These are phyloP conservation scores for Durotheca rogersii DNA, from an alignment of 495 filamentous ascomycete genomes.

Conservation along the genomic window DNA sequence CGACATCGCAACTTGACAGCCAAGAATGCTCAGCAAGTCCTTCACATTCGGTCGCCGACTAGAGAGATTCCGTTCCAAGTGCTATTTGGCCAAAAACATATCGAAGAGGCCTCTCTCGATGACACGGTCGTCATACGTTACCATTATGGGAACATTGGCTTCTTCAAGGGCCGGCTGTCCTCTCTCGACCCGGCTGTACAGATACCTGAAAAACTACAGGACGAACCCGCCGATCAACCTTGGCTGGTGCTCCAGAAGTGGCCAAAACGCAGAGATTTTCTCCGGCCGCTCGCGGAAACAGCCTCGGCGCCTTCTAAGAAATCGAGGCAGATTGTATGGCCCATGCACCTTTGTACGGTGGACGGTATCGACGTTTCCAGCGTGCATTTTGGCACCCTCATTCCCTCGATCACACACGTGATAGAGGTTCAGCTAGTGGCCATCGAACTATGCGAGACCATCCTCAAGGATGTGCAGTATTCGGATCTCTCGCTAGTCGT, in stretches of 20 bases:
- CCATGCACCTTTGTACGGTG: constrained; percentile 36
- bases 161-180: constrained; percentile 37
- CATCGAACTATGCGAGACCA: constrained; percentile 57
- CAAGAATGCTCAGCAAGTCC: constrained; percentile 44
- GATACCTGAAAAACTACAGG: constrained; percentile 24
- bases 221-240: constrained; percentile 41
- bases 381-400: constrained; percentile 65
- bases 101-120: constrained; percentile 10
- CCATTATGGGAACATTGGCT: constrained; percentile 27
- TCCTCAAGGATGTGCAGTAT: constrained; percentile 59
- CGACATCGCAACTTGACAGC: constrained; percentile 38
- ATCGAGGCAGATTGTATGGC: constrained; percentile 38
- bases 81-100: constrained; percentile 18
- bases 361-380: constrained; percentile 61
- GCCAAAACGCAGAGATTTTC: constrained; percentile 60
- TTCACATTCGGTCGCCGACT: constrained; percentile 33
- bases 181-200: constrained; percentile 27
- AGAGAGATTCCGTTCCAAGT: constrained; percentile 21
- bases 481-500: constrained; percentile 57
- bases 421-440: constrained; percentile 67
- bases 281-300: constrained; percentile 45
- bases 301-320: constrained; percentile 23
- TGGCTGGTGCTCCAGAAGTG: constrained; percentile 54
- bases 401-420: constrained; percentile 74
- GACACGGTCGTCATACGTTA: constrained; percentile 40